Percentiles rank a stretch among this genome's conserved stretches.
Evolutionary conservation across 768 basidiomycete genomes (phyloP).

Genomic region (Punctularia strigosozonata): DNA sequence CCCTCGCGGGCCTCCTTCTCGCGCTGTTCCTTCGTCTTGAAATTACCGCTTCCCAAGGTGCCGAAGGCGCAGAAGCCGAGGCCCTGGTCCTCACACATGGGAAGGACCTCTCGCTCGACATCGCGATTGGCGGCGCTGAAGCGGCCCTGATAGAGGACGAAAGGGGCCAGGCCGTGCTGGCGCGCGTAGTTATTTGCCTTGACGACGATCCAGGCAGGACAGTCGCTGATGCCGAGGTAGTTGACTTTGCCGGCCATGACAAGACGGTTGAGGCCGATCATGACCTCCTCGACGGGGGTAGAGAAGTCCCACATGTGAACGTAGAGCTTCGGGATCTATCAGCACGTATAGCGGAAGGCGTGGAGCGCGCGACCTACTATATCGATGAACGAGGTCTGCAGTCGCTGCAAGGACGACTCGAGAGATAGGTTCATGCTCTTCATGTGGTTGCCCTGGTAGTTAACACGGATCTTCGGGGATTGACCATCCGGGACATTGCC

Average conservation of each 20-base stretch:
- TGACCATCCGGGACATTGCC: not conserved
- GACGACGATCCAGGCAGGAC: constrained; percentile 17
- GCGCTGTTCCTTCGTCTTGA: no score
- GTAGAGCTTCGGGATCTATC: no score
- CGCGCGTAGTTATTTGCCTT: constrained; percentile 20
- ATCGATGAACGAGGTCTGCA: no score
- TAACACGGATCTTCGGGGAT: not conserved
- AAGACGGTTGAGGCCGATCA: no score
- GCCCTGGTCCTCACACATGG: not conserved
- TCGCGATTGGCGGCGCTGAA: not conserved
- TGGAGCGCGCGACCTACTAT: no score
- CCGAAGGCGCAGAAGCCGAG: not conserved
- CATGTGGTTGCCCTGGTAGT: not conserved
- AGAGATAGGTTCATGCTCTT: not conserved
- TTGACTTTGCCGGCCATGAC: not conserved
- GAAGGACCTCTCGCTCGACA: constrained; percentile 18
- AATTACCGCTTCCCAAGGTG: no score
- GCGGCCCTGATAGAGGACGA: not conserved
- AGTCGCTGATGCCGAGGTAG: constrained; percentile 5
- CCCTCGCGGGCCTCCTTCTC: no score
- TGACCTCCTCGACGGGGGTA: no score
- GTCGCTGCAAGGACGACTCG: not conserved
- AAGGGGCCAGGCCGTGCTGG: constrained; percentile 22
- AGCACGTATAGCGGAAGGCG: no score
- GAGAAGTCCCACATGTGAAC: no score